These are phyloP conservation scores for Vanrija pseudolonga DNA, from an alignment of 1,284 basidiomycete species.

Conservation along the genomic window DNA sequence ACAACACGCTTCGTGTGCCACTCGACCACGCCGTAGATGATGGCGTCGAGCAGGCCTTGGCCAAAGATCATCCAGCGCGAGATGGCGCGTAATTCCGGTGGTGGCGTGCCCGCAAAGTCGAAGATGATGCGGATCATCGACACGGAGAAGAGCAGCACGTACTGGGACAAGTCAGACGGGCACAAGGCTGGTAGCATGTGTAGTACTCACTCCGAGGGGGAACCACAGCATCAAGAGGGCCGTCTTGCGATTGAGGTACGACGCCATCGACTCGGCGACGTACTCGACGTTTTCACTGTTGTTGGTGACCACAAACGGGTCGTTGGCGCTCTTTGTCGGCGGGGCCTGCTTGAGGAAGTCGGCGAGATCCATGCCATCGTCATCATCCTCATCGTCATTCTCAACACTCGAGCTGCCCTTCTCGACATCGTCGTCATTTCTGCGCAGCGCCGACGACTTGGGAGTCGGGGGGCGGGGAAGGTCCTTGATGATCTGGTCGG, in stretches of 20 bases:
- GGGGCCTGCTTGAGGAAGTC: conserved; percentile 31
- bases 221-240: conserved; percentile 49
- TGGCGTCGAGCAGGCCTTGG: conserved; percentile 46
- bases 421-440: conserved; percentile 4
- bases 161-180: conserved; percentile 15
- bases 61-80: conserved; percentile 50
- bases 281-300: conserved; percentile 35
- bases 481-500: neutral
- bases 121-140: conserved; percentile 49
- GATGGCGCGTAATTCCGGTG: conserved; percentile 39
- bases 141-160: conserved; percentile 48
- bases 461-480: too few relatives aligned
- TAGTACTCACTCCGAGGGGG: conserved; percentile 43
- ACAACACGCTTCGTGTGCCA: conserved; percentile 46
- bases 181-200: neutral
- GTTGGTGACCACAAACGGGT: conserved; percentile 21
- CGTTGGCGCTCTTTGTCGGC: conserved; percentile 15
- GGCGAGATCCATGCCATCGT: conserved; percentile 37
- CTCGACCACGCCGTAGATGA: conserved; percentile 50
- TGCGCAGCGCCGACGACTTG: neutral
- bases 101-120: conserved; percentile 40
- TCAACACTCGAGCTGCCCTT: conserved; percentile 4
- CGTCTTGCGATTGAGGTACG: conserved; percentile 50
- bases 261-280: conserved; percentile 46
- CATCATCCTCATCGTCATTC: conserved; percentile 16